Evolutionary conservation across 1,139 yeast species (phyloP).

Genomic region (Zygosaccharomyces sapae): DNA sequence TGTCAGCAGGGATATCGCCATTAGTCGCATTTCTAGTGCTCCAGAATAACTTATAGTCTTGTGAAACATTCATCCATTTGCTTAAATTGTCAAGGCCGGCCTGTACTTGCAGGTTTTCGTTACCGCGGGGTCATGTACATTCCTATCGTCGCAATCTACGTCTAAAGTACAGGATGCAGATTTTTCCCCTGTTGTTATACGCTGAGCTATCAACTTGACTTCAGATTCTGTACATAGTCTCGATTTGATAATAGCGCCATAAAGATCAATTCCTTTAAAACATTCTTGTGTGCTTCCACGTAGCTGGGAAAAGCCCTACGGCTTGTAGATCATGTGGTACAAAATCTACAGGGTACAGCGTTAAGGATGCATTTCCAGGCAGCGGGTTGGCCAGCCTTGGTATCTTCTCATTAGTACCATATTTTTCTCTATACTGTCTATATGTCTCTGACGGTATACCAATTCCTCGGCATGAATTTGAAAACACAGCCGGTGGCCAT

Average conservation of each 20-base stretch:
- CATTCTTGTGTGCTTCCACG: conserved; percentile 11
- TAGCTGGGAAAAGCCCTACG: conserved; percentile 26
- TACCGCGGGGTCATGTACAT: background rate
- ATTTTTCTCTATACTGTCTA: background rate
- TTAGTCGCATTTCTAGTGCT: conserved; percentile 8
- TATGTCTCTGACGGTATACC: conserved; percentile 14
- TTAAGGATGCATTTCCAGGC: conserved; percentile 9
- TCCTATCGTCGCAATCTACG: background rate
- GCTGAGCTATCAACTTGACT: background rate
- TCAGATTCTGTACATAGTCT: conserved; percentile 8
- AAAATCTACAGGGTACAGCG: conserved; percentile 13
- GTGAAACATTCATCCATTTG: conserved; percentile 8
- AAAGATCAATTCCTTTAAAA: conserved; percentile 16
- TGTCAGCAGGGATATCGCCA: conserved; percentile 23
- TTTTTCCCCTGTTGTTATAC: background rate
- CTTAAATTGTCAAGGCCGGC: conserved; percentile 6
- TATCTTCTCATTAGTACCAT: background rate
- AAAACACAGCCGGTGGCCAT: conserved; percentile 22
- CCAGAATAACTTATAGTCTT: conserved; percentile 15
- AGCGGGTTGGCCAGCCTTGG: conserved; percentile 17
- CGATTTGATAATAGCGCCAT: conserved; percentile 16
- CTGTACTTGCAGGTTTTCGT: background rate
- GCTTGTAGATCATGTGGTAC: conserved; percentile 18
- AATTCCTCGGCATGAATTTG: conserved; percentile 23
- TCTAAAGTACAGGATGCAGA: background rate